phyloP scores from a whole-genome alignment of 345 rosid species.

The Turritis glabra region DNA sequence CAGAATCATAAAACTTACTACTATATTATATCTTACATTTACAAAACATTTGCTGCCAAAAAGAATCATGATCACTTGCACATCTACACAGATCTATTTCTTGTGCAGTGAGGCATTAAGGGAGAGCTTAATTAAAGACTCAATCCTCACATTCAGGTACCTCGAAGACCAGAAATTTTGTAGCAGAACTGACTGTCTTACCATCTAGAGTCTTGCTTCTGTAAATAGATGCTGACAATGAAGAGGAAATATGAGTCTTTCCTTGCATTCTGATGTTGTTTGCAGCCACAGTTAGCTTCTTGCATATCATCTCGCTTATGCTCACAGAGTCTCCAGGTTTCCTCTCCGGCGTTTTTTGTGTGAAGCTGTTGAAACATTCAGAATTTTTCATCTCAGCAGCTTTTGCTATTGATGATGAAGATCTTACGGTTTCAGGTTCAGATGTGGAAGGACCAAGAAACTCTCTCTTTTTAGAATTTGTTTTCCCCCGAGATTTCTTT shows the following conservation, averaged over 20 bases:
- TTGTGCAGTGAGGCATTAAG: background rate
- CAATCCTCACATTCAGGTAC: slow-evolving; percentile 29
- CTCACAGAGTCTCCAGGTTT: background rate
- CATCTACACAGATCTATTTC: slow-evolving; percentile 7
- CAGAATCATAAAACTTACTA: background rate
- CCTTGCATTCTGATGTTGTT: slow-evolving; percentile 41
- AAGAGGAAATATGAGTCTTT: slow-evolving; percentile 3
- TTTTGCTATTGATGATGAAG: slow-evolving; percentile 14
- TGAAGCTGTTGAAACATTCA: background rate
- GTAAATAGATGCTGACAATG: slow-evolving; percentile 28
- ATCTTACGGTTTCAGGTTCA: slow-evolving; percentile 20
- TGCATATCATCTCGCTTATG: slow-evolving; percentile 19
- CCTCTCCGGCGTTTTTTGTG: slow-evolving; percentile 10
- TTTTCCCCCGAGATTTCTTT: slow-evolving; percentile 12
- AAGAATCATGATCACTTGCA: slow-evolving; percentile 11
- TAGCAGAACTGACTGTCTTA: slow-evolving; percentile 17
- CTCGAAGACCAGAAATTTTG: slow-evolving; percentile 36
- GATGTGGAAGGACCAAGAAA: slow-evolving; percentile 11
- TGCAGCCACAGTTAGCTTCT: slow-evolving; percentile 32
- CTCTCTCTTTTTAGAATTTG: background rate
- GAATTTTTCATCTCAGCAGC: background rate
- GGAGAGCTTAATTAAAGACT: background rate
- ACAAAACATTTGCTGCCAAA: slow-evolving; percentile 13
- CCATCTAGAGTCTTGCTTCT: slow-evolving; percentile 20
- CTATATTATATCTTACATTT: too few species aligned